Evolutionary conservation across 495 filamentous ascomycete species (phyloP), one percentile per base, ranked within the genome.

Genomic region (Evansstolkia leycettana): DNA sequence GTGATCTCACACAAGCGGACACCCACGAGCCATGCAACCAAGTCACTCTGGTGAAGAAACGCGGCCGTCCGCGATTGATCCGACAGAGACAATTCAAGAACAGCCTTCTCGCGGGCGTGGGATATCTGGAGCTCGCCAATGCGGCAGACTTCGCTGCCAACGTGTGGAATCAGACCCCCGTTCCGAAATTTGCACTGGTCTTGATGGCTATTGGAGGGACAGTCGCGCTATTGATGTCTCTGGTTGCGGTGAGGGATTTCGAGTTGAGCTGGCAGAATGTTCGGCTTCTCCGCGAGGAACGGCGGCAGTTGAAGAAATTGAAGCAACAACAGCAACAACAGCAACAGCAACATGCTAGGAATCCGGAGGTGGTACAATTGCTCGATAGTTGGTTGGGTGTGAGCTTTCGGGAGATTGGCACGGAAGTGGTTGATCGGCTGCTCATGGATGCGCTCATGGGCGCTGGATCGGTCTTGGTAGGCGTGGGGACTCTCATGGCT

Each of bases 141-240:
- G 66, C 64, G 0, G 64, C 57, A 1, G 69, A 73, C 40, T 70
- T 73, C 28, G 64, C 69, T 0, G 67, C 69, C 10, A 73, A 73
- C 28, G 62, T 69, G 5, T 73, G 65, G 66, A 73, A 73, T 29
- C 33, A 60, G 16, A 53, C 57, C 20, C 69, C 67, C 0, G 54
- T 68, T 2, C 66, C 69, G 2, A 49, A 31, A 2, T 60, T 62
- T 30, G 65, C 64, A 2, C 49, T 60, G 7, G 54, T 58, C 12
- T 43, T 71, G 4, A 70, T 73, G 67, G 66, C 55, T 7, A 51
- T 70, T 10, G 69, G 69, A 1, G 69, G 65, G 0, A 60, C 59
- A 1, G 19, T 64, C 7, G 67, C 67, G 0, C 39, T 71, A 12
- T 34, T 44, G 8, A 63, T 73, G 51, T 47, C 57, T 1, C 34